These are phyloP conservation scores for Neobulgaria alba DNA, from an alignment of 2,329 filamentous ascomycete genomes.

Conservation along the genomic window DNA sequence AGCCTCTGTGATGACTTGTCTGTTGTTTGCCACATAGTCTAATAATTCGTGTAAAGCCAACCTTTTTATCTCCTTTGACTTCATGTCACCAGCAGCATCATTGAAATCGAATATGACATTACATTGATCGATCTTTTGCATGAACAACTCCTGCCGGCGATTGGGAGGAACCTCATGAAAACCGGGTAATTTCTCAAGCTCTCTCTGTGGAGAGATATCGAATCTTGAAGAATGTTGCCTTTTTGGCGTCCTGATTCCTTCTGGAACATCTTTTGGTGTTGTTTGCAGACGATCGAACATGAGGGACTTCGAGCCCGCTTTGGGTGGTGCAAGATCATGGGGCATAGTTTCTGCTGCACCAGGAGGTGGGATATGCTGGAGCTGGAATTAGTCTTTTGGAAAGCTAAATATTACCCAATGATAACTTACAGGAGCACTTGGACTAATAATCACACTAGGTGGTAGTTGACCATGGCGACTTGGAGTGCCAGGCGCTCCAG, in stretches of 20 bases:
- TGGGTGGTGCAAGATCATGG: slow-evolving; percentile 88
- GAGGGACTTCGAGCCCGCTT: slow-evolving; percentile 80
- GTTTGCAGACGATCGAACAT: slow-evolving; percentile 85
- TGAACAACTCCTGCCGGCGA: slow-evolving; percentile 90
- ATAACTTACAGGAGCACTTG: slow-evolving; percentile 74
- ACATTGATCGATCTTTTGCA: slow-evolving; percentile 99
- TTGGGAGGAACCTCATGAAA: slow-evolving; percentile 97
- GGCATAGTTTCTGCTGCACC: slow-evolving; percentile 97
- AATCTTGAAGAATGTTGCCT: slow-evolving; percentile 96
- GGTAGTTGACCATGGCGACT: slow-evolving; percentile 57
- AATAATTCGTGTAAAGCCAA: slow-evolving; percentile 90
- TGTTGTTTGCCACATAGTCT: slow-evolving; percentile 97
- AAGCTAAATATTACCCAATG: not conserved
- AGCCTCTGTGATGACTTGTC: slow-evolving; percentile 94
- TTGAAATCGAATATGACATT: slow-evolving; percentile 99
- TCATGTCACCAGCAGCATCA: slow-evolving; percentile 96
- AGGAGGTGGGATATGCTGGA: slow-evolving; percentile 80
- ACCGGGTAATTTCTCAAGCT: slow-evolving; percentile 92
- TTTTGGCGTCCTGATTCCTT: slow-evolving; percentile 90
- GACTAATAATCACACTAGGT: slow-evolving; percentile 89
- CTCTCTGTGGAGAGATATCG: slow-evolving; percentile 92
- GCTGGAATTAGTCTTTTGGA: not conserved
- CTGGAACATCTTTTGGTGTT: slow-evolving; percentile 91
- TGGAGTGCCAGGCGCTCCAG: slow-evolving; percentile 47
- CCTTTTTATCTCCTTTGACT: slow-evolving; percentile 98